Evolutionary conservation across 306 rosid species (phyloP).

Genomic region (Prosopis cineraria): DNA sequence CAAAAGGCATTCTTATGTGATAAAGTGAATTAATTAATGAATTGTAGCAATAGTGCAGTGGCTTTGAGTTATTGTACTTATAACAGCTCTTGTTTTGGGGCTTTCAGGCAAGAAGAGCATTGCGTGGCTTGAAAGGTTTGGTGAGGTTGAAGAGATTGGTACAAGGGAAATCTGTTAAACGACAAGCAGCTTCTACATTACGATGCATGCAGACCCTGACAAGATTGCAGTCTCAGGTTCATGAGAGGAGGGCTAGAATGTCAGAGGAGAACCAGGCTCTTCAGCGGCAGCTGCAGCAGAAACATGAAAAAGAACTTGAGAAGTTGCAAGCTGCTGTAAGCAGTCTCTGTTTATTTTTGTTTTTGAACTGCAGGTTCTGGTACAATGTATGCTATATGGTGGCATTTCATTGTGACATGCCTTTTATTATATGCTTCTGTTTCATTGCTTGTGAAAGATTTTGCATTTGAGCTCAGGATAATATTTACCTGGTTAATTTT

Average conservation of each 20-base stretch:
- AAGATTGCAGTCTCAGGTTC: constrained; percentile 76
- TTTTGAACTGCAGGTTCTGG: neutral
- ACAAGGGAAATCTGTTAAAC: constrained; percentile 76
- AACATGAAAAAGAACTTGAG: constrained; percentile 65
- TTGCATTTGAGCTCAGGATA: neutral
- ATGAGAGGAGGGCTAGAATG: constrained; percentile 70
- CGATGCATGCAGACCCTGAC: constrained; percentile 93
- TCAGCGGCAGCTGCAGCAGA: constrained; percentile 68
- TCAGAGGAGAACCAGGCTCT: constrained; percentile 87
- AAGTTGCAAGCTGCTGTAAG: constrained; percentile 66
- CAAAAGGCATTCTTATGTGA: neutral
- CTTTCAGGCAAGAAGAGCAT: constrained; percentile 75
- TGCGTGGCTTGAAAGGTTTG: constrained; percentile 77
- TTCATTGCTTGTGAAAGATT: constrained; percentile 17
- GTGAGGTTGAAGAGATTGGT: constrained; percentile 78
- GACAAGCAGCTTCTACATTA: constrained; percentile 76
- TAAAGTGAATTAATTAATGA: neutral
- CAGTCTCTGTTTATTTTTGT: constrained; percentile 9
- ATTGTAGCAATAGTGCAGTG: constrained; percentile 1
- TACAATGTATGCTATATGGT: constrained; percentile 2
- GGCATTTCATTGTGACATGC: constrained; percentile 10
- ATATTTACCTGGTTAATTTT: neutral
- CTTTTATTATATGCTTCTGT: neutral
- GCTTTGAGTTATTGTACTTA: neutral
- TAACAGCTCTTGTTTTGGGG: constrained; percentile 23